Conservation (phyloP, 139 green algal species). For the Chlamydomonas urium region DNA sequence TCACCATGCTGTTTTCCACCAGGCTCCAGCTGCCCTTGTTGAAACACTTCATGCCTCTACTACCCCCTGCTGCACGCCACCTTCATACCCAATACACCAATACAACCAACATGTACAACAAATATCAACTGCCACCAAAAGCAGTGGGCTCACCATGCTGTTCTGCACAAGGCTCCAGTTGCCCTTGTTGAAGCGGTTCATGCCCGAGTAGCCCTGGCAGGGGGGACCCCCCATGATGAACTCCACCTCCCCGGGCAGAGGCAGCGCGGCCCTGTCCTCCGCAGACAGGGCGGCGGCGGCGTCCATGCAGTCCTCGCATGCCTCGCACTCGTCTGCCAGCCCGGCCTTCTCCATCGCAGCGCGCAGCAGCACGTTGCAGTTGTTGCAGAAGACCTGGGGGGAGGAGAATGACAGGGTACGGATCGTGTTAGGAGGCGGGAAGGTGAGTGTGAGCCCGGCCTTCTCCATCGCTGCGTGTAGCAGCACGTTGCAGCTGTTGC, state of each 20-base stretch:
- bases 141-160: constrained; percentile 12
- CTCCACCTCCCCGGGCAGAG: constrained; percentile 78
- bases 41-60: constrained; percentile 99
- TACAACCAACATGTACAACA: too few species aligned
- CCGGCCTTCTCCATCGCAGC: constrained; percentile 78
- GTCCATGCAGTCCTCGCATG: constrained; percentile 42
- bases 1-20: constrained; percentile 69
- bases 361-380: constrained; percentile 88
- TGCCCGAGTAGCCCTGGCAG: constrained; percentile 96
- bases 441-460: constrained; percentile 44
- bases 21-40: constrained; percentile 95
- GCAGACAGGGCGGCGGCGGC: constrained; percentile 23
- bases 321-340: constrained; percentile 56
- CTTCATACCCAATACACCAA: too few species aligned
- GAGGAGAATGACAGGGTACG: too few species aligned
- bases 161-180: constrained; percentile 94
- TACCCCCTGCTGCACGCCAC: too few species aligned
- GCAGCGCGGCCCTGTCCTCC: constrained; percentile 43
- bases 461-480: constrained; percentile 71
- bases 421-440: too few species aligned
- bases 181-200: constrained; percentile 98
- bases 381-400: constrained; percentile 84
- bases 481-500: constrained; percentile 94
- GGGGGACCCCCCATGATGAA: constrained; percentile 94
- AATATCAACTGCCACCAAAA: too few species aligned